Evolutionary conservation across 106 monocot genomes (phyloP).

Genomic region (Dendrobium officinale): DNA sequence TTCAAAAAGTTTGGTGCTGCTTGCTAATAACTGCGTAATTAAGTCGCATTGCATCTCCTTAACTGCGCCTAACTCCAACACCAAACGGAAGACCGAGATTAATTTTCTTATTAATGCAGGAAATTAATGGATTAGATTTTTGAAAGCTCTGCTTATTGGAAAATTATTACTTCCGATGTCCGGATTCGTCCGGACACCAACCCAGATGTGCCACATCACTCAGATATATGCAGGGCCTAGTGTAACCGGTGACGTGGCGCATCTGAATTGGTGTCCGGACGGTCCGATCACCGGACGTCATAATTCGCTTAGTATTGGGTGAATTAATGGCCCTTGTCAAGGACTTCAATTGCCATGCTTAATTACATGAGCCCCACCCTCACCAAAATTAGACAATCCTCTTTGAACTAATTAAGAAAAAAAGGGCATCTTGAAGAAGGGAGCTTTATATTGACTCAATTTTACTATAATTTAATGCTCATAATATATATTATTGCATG

Average conservation of each 20-base stretch:
- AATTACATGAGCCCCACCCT: not conserved
- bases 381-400: not conserved
- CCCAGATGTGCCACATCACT: too few species aligned
- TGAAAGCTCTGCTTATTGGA: not conserved
- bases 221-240: too few species aligned
- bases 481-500: too few species aligned
- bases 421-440: too few species aligned
- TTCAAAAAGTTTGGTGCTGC: not conserved
- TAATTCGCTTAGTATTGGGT: not conserved
- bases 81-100: not conserved
- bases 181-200: too few species aligned
- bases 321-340: not conserved
- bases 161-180: too few species aligned
- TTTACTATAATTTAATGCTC: too few species aligned
- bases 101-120: not conserved
- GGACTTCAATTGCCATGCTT: not conserved
- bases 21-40: not conserved
- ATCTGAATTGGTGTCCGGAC: too few species aligned
- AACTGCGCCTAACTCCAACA: not conserved
- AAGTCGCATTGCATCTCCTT: not conserved
- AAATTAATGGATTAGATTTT: conserved; percentile 5
- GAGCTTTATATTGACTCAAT: too few species aligned
- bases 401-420: too few species aligned
- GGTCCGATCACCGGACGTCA: too few species aligned
- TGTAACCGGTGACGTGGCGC: too few species aligned